A percentile compares a stretch with the other conserved stretches of the same genome.
These are phyloP conservation scores for Harringtonia aguacate DNA, from an alignment of 2,329 filamentous ascomycete genomes.

Conservation along the genomic window DNA sequence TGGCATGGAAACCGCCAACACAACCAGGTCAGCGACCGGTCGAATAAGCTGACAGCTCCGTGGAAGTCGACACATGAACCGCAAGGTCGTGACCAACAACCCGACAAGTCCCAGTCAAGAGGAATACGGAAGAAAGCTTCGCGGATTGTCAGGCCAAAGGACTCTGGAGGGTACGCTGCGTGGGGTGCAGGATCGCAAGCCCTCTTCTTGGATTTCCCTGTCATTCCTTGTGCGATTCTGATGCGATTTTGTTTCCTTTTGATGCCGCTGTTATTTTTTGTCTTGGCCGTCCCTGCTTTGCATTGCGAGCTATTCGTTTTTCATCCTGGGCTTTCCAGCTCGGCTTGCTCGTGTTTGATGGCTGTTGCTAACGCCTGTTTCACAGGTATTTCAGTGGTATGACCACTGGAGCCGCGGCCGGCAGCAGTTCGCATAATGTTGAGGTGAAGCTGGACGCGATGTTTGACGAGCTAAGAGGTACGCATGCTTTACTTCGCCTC, in stretches of 20 bases:
- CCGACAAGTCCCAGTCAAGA: not conserved
- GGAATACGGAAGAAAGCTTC: slow-evolving; percentile 7
- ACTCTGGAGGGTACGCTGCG: slow-evolving; percentile 11
- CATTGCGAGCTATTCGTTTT: too few species aligned
- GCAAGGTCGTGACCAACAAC: not conserved
- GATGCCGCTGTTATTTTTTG: too few species aligned
- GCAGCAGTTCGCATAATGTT: not conserved
- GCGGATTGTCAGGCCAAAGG: slow-evolving; percentile 3
- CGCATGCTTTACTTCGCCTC: not conserved
- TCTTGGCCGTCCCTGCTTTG: too few species aligned
- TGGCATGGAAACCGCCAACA: not conserved
- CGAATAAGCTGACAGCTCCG: not conserved
- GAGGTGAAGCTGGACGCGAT: slow-evolving; percentile 31
- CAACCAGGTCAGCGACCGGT: not conserved
- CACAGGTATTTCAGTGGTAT: slow-evolving; percentile 12
- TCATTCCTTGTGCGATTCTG: too few species aligned
- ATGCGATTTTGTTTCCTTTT: too few species aligned
- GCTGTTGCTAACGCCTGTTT: not conserved
- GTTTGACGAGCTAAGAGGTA: slow-evolving; percentile 39
- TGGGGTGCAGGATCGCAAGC: too few species aligned
- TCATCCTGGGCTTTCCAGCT: too few species aligned
- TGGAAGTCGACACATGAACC: not conserved
- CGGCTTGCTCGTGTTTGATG: not conserved
- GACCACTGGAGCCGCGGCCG: not conserved
- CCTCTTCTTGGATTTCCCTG: not conserved